Percentiles rank a stretch among this genome's conserved stretches.
phyloP scores from a whole-genome alignment of 805 yeast species.

The Wickerhamiella brachini region DNA sequence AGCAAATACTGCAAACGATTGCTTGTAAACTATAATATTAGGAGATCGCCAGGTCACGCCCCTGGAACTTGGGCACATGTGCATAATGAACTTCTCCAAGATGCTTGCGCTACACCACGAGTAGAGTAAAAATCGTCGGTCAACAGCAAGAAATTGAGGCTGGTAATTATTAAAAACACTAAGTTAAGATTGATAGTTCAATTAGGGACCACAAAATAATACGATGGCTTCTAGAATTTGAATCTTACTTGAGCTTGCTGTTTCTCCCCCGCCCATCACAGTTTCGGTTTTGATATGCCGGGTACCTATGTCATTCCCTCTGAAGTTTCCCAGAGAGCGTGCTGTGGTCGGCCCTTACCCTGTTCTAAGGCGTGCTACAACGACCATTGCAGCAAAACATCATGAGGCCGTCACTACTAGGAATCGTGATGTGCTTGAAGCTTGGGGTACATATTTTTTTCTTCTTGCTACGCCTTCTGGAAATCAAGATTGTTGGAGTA shows the following conservation, averaged over 20 bases:
- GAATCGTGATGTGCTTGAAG: too few relatives aligned
- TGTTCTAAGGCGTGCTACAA: neutral
- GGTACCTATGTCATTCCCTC: neutral
- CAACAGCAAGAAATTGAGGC: neutral
- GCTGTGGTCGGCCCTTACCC: neutral
- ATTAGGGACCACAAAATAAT: too few relatives aligned
- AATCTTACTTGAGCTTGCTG: neutral
- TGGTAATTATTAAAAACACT: too few relatives aligned
- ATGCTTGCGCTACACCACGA: neutral
- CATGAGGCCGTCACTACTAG: neutral
- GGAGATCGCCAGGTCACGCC: neutral
- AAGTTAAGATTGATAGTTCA: too few relatives aligned
- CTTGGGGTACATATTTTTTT: too few relatives aligned
- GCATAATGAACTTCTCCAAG: neutral
- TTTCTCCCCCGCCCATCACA: too few relatives aligned
- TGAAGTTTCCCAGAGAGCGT: neutral
- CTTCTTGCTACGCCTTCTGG: too few relatives aligned
- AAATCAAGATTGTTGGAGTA: too few relatives aligned
- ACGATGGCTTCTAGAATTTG: too few relatives aligned
- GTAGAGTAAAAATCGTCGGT: neutral
- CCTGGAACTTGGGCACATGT: neutral
- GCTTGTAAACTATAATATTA: neutral
- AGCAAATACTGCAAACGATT: neutral
- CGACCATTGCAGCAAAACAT: neutral
- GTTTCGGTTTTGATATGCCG: neutral